Evolutionary conservation across 768 basidiomycete genomes (phyloP).

Genomic region (Pisolithus microcarpus): DNA sequence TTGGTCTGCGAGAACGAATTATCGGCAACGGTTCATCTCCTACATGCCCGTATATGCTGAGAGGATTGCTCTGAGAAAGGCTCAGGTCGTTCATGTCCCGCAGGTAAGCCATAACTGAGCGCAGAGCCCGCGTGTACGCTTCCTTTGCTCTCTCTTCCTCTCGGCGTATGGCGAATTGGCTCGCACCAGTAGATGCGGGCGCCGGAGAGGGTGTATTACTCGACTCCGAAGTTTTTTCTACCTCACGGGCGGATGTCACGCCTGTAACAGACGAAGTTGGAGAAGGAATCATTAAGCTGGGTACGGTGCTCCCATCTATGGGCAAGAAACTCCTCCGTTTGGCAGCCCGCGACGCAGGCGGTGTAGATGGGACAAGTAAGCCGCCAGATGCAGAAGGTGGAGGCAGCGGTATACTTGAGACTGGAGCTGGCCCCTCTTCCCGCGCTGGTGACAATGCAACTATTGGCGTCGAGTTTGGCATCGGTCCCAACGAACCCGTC

Average conservation of each 20-base stretch:
- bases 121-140: conserved; percentile 71
- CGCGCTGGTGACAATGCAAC: conserved; percentile 20
- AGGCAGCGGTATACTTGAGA: background rate
- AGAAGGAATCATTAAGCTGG: conserved; percentile 58
- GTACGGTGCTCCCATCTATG: conserved; percentile 57
- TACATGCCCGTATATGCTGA: conserved; percentile 52
- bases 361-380: conserved; percentile 35
- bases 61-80: conserved; percentile 47
- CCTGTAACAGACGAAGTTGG: conserved; percentile 54
- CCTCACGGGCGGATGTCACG: conserved; percentile 35
- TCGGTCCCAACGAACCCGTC: conserved; percentile 52
- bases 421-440: conserved; percentile 14
- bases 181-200: conserved; percentile 37
- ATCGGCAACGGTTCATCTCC: conserved; percentile 34
- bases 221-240: conserved; percentile 28
- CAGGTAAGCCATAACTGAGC: conserved; percentile 92
- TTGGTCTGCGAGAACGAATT: conserved; percentile 58
- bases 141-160: conserved; percentile 71
- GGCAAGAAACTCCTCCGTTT: conserved; percentile 89
- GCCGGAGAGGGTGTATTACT: conserved; percentile 32
- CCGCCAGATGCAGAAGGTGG: conserved; percentile 9
- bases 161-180: conserved; percentile 40
- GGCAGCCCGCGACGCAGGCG: conserved; percentile 41
- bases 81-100: conserved; percentile 92
- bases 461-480: conserved; percentile 30